Base-by-base conservation (phyloP, 768 basidiomycete genomes). In the Serendipita indica region DNA sequence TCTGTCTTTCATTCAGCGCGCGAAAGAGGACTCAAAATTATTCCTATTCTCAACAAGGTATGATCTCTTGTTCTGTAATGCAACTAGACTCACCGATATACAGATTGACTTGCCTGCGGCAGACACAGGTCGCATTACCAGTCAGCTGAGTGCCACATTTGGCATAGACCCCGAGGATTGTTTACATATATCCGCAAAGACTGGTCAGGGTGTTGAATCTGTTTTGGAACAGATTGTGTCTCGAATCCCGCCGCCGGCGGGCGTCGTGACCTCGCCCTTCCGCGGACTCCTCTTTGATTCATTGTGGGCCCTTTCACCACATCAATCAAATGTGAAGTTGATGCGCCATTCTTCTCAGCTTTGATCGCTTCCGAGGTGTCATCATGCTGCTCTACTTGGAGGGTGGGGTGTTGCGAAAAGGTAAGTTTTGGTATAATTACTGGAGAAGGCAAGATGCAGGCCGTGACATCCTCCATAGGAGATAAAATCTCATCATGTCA, bases 241-340 rank as follows among this genome's bases (percentile, higher is more conserved):
- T 58, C 80, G 84, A 22, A 82, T 98, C 64, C 93, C 94, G 2
- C 78, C 92, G 6, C 96, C 94, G 3, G 66, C 65, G 2, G 84
- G 83, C 13, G 68, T 70, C 20, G 65, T 67, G 16, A 69, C 73
- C 7, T 74, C 72, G 3, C 82, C 79, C 46, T 69, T 97, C 12
- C 85, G 88, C 64, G 93, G 89, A 0, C 79, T 98, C 61, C 74
- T 96, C 39, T 97, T 99, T 63, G 96, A 99, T 69, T 93, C 91
- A 7, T 80, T 85, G 89, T 92, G 63, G 70, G 80, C 73, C 27
- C 28, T 30, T 34, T 33, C n/a, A 18, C 41, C 18, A 25, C 41
- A 18, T n/a, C n/a, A n/a, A 7, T 43, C 41, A 18, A 43, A n/a
- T 43, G 41, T 18, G 18, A 43, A n/a, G 41, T 43, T 43, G 18